A percentile compares a stretch with the other conserved stretches of the same genome.
Evolutionary conservation across 1,284 basidiomycete genomes (phyloP).

Genomic region (Microbotryum saponariae): DNA sequence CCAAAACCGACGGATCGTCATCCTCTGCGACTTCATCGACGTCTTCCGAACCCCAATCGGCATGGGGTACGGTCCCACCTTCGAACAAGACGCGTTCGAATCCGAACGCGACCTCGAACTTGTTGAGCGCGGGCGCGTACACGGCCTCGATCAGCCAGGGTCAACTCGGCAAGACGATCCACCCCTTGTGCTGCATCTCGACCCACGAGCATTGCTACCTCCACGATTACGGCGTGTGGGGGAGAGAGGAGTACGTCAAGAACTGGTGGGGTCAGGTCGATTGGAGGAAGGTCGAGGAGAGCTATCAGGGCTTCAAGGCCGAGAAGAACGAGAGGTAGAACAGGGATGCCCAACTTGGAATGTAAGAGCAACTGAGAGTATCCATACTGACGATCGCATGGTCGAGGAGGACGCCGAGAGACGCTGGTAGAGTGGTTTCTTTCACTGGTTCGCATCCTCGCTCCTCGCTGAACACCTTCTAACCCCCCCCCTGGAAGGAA

Average conservation of each 20-base stretch:
- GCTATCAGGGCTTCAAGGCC: conserved; percentile 46
- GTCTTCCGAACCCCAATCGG: background rate
- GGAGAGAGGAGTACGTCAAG: conserved; percentile 79
- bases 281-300: conserved; percentile 59
- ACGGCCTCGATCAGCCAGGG: background rate
- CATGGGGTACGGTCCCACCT: conserved; percentile 9
- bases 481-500: background rate
- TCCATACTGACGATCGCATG: background rate
- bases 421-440: background rate
- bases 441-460: background rate
- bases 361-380: background rate
- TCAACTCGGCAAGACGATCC: conserved; percentile 43
- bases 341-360: background rate
- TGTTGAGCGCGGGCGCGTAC: conserved; percentile 4
- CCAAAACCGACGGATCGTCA: background rate
- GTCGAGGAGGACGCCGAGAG: background rate
- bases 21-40: conserved; percentile 26
- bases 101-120: background rate
- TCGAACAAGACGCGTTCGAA: conserved; percentile 1
- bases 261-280: conserved; percentile 84
- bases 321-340: background rate
- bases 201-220: conserved; percentile 91
- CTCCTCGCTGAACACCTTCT: background rate
- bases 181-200: conserved; percentile 74
- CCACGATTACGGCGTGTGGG: conserved; percentile 84